Evolutionary conservation across 2,329 filamentous ascomycete genomes (phyloP).

Genomic region (Botryotinia calthae): DNA sequence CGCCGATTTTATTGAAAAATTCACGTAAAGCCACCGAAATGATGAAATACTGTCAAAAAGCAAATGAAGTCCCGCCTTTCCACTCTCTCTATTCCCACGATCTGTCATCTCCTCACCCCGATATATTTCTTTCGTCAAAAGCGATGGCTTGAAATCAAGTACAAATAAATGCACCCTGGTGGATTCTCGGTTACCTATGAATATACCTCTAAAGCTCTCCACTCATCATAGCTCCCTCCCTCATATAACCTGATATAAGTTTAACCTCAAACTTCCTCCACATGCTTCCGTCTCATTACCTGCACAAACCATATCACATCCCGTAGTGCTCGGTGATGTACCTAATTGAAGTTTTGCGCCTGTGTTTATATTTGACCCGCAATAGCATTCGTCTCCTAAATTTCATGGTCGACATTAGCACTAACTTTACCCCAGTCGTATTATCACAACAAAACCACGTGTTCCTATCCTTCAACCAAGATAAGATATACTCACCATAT

Average conservation of each 20-base stretch:
- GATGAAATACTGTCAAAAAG: not conserved
- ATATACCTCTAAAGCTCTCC: not conserved
- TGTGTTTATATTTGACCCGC: not conserved
- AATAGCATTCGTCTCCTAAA: slow-evolving; percentile 1
- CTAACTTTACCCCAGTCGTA: not conserved
- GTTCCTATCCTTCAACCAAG: not conserved
- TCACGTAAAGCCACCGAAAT: not conserved
- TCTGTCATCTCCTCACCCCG: not conserved
- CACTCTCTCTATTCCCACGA: not conserved
- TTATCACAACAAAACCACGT: not conserved
- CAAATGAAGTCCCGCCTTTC: not conserved
- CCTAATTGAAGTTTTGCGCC: not conserved
- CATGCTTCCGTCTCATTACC: not conserved
- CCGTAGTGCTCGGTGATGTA: not conserved
- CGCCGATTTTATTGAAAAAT: not conserved
- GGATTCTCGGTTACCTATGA: rapidly evolving
- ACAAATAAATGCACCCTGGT: not conserved
- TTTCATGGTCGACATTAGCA: not conserved
- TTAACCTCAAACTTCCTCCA: slow-evolving; percentile 5
- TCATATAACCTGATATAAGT: slow-evolving; percentile 2
- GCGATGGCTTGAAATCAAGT: not conserved
- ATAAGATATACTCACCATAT: slow-evolving; percentile 31
- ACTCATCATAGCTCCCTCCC: not conserved
- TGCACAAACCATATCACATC: not conserved
- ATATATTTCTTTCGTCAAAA: not conserved